Percentiles rank a stretch among this genome's conserved stretches.
Evolutionary conservation across 2,329 filamentous ascomycete genomes (phyloP).

Genomic region (Pseudogymnoascus sp.): DNA sequence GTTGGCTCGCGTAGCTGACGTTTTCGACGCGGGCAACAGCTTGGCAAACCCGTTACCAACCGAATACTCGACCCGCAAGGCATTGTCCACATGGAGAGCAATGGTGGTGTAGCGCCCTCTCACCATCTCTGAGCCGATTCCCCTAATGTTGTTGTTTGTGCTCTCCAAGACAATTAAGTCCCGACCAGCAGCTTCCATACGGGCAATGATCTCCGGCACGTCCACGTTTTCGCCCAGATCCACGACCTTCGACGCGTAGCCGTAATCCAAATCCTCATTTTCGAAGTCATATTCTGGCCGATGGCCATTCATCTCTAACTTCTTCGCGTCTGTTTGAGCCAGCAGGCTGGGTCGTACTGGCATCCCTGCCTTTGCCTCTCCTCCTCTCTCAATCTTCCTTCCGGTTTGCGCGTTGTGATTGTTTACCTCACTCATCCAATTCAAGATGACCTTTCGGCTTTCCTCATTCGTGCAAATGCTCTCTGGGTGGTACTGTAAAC

Average conservation of each 20-base stretch:
- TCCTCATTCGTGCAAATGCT: constrained; percentile 57
- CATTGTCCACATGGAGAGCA: constrained; percentile 53
- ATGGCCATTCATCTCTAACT: background rate
- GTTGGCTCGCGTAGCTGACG: background rate
- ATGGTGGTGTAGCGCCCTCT: constrained; percentile 66
- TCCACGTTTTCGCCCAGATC: constrained; percentile 39
- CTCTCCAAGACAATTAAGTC: constrained; percentile 50
- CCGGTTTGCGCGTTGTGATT: constrained; percentile 35
- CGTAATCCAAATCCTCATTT: constrained; percentile 17
- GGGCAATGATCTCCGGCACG: constrained; percentile 48
- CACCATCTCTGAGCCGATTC: constrained; percentile 39
- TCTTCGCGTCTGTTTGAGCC: constrained; percentile 15
- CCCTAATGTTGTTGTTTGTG: constrained; percentile 29
- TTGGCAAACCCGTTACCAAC: constrained; percentile 39
- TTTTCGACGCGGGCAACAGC: constrained; percentile 10
- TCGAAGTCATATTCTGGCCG: constrained; percentile 7
- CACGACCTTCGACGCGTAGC: constrained; percentile 37
- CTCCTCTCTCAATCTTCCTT: constrained; percentile 9
- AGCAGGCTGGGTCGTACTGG: constrained; percentile 24
- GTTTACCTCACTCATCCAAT: constrained; percentile 53
- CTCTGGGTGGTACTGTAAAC: constrained; percentile 65
- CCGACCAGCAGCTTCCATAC: constrained; percentile 21
- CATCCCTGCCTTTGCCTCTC: constrained; percentile 16
- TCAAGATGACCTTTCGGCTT: constrained; percentile 45
- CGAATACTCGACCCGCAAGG: constrained; percentile 50